These are phyloP conservation scores for Furculomyces boomerangus DNA, from an alignment of 371 early-diverging fungal genomes.

Conservation along the genomic window DNA sequence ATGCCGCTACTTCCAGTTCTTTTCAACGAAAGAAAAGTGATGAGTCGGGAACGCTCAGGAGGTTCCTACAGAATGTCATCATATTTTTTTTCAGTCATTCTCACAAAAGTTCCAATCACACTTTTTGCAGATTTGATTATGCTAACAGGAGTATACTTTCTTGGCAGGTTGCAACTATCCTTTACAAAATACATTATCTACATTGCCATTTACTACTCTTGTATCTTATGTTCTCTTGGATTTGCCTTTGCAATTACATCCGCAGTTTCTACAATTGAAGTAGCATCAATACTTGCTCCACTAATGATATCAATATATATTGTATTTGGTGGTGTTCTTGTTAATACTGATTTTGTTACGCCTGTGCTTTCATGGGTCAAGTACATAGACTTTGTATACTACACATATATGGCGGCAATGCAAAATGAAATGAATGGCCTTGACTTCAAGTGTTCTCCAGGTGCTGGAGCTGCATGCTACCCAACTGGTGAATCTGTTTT, in stretches of 20 bases:
- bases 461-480: slow-evolving; percentile 10
- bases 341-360: slow-evolving; percentile 42
- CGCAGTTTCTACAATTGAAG: slow-evolving; percentile 30
- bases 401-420: slow-evolving; percentile 52
- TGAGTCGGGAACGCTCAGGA: slow-evolving; percentile 46
- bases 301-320: slow-evolving; percentile 49
- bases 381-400: slow-evolving; percentile 68
- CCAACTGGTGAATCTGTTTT: slow-evolving; percentile 13
- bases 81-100: slow-evolving; percentile 43
- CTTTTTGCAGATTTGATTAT: slow-evolving; percentile 44
- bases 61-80: slow-evolving; percentile 54
- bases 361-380: slow-evolving; percentile 46
- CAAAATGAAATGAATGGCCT: slow-evolving; percentile 43
- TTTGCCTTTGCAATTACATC: slow-evolving; percentile 46
- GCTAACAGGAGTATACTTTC: slow-evolving; percentile 21
- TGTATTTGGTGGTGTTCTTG: slow-evolving; percentile 46
- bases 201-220: slow-evolving; percentile 6
- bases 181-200: slow-evolving; percentile 16
- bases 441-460: slow-evolving; percentile 26
- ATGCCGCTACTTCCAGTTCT: slow-evolving; percentile 55
- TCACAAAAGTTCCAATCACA: slow-evolving; percentile 26
- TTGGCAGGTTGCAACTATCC: slow-evolving; percentile 15
- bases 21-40: slow-evolving; percentile 46
- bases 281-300: slow-evolving; percentile 50
- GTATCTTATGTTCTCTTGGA: slow-evolving; percentile 12